Conservation (phyloP, 345 rosid species). For the Carallia pectinifolia region DNA sequence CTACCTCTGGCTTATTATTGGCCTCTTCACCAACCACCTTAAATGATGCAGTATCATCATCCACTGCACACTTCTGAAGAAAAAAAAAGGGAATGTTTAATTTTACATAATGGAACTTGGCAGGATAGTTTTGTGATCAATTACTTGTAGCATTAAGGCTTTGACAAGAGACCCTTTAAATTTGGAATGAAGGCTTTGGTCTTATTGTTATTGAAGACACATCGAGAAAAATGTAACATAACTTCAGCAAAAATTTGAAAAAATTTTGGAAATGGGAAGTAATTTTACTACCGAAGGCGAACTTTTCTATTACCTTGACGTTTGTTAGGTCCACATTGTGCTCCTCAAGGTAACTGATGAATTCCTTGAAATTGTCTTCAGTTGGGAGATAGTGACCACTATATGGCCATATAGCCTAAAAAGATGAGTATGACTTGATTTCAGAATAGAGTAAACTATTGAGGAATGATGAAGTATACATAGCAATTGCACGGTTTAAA, state of each 20-base stretch:
- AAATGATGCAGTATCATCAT: slow-evolving; percentile 21
- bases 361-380: slow-evolving; percentile 26
- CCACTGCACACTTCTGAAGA: slow-evolving; percentile 20
- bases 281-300: too few species aligned
- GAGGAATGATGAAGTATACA: too few species aligned
- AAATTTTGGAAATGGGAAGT: too few species aligned
- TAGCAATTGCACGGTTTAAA: background rate
- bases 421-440: background rate
- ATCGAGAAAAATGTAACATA: too few species aligned
- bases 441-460: background rate
- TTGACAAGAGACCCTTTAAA: too few species aligned
- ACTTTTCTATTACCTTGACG: slow-evolving; percentile 21
- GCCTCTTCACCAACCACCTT: slow-evolving; percentile 23
- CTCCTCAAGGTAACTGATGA: slow-evolving; percentile 28
- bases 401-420: slow-evolving; percentile 31
- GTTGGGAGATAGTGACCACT: slow-evolving; percentile 34
- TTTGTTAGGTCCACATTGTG: slow-evolving; percentile 22
- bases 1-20: slow-evolving; percentile 8
- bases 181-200: too few species aligned
- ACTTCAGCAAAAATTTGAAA: too few species aligned
- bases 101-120: too few species aligned
- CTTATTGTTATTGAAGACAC: too few species aligned
- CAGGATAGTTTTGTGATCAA: too few species aligned
- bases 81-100: background rate
- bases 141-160: too few species aligned